These are phyloP conservation scores for Suillus placidus DNA, from an alignment of 768 basidiomycete genomes.

Conservation along the genomic window DNA sequence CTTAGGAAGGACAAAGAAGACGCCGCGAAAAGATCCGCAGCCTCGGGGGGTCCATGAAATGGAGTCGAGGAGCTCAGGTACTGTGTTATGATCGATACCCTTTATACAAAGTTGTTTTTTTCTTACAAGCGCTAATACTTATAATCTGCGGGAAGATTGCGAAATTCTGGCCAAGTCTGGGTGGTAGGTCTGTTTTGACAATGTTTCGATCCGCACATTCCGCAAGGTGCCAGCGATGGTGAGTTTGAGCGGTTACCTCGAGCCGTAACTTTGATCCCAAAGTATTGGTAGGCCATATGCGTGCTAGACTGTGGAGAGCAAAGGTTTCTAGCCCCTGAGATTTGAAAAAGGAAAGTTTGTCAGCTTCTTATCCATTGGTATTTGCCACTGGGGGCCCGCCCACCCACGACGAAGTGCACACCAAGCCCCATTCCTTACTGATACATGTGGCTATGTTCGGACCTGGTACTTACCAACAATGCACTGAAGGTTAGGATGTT, in stretches of 20 bases:
- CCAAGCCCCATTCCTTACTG: background rate
- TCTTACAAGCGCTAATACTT: background rate
- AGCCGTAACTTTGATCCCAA: background rate
- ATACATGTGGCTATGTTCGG: background rate
- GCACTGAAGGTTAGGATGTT: background rate
- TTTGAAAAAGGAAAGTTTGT: background rate
- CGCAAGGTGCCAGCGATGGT: background rate
- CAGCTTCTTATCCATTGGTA: background rate
- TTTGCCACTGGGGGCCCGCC: no score
- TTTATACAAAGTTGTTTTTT: background rate
- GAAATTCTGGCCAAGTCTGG: background rate
- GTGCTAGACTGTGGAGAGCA: background rate
- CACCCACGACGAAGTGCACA: background rate
- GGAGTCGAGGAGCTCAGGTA: background rate
- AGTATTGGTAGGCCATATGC: background rate
- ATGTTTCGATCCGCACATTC: background rate
- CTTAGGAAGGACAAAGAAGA: conserved; percentile 13
- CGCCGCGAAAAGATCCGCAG: background rate
- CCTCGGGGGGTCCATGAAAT: background rate
- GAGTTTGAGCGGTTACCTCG: background rate
- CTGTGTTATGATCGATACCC: background rate
- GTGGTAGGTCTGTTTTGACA: background rate
- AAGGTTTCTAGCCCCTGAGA: background rate
- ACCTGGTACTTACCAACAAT: background rate
- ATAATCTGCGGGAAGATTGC: background rate